Base-by-base conservation (phyloP, 2,329 filamentous ascomycete genomes). In the Trichoderma gracile region DNA sequence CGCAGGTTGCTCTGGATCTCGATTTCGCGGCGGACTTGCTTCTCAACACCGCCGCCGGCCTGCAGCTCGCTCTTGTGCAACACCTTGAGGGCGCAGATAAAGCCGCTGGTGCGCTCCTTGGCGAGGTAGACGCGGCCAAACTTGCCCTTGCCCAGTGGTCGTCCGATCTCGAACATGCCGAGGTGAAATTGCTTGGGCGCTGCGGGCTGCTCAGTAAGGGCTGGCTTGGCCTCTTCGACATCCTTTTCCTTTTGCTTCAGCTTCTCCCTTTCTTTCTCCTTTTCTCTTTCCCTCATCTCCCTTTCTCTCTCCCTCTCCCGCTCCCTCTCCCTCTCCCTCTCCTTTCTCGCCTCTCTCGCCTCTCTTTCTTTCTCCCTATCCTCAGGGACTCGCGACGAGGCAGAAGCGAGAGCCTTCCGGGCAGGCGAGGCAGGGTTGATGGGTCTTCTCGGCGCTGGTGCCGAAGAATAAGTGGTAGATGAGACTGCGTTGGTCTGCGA, bases 111-210 rank as follows among this genome's bases (percentile, higher is more conserved):
- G 47, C 86, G 82, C 72, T 91, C 87, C 58, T 88, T 86, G 52
- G 88, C 89, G 15, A 91, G 82, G 69, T 91, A 91, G 1, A 91
- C 88, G 58, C 89, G 83, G 1, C 89, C 89, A 70, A 91, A 91
- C 70, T 91, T 91, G 65, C 89, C 89, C 73, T 91, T 91, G 25
- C 89, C 89, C 0, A 91, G 78, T 1, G 89, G 87, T 68, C 89
- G 89, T 46, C 89, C 89, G 64, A 91, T 91, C 70, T 91, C 89
- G 73, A 91, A 91, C 87, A 91, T 90, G 71, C 88, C 87, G 4
- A 97, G 86, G 74, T 96, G 92, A 78, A 93, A 93, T 70, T 92
- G 78, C 70, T 86, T 88, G 49, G 83, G 84, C 21, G 79, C 64
- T 67, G 75, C 72, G 43, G 86, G 83, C 72, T 89, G 86, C 54